These are phyloP conservation scores for Microglena sp. DNA, from an alignment of 139 green algal genomes.

Conservation along the genomic window DNA sequence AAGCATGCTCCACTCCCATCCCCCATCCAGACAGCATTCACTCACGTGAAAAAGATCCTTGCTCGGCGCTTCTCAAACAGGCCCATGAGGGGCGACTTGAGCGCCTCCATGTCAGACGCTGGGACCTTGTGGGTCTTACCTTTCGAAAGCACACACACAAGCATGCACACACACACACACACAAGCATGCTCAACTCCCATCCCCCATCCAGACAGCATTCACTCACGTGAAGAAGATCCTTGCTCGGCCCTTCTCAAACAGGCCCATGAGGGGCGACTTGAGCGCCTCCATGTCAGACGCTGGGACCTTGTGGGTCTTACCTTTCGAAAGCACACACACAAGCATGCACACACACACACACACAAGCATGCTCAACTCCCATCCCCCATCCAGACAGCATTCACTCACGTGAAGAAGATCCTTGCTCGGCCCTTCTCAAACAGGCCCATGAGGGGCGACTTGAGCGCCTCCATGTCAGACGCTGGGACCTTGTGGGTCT, in stretches of 20 bases:
- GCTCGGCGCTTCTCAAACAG: conserved; percentile 96
- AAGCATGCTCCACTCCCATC: too few relatives aligned
- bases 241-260: conserved; percentile 93
- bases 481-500: conserved; percentile 57
- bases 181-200: too few relatives aligned
- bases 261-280: conserved; percentile 87
- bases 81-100: conserved; percentile 86
- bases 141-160: too few relatives aligned
- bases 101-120: conserved; percentile 86
- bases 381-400: too few relatives aligned
- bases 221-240: conserved; percentile 83
- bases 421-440: conserved; percentile 91
- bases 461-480: conserved; percentile 89
- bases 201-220: too few relatives aligned
- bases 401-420: conserved; percentile 82
- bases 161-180: too few relatives aligned
- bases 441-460: conserved; percentile 90
- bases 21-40: too few relatives aligned
- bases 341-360: too few relatives aligned
- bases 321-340: too few relatives aligned
- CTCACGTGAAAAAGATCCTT: conserved; percentile 84
- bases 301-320: conserved; percentile 57
- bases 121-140: conserved; percentile 57
- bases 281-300: conserved; percentile 89
- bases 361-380: too few relatives aligned